phyloP scores from a whole-genome alignment of 2,329 filamentous ascomycete genomes.

The Bipolaris oryzae region DNA sequence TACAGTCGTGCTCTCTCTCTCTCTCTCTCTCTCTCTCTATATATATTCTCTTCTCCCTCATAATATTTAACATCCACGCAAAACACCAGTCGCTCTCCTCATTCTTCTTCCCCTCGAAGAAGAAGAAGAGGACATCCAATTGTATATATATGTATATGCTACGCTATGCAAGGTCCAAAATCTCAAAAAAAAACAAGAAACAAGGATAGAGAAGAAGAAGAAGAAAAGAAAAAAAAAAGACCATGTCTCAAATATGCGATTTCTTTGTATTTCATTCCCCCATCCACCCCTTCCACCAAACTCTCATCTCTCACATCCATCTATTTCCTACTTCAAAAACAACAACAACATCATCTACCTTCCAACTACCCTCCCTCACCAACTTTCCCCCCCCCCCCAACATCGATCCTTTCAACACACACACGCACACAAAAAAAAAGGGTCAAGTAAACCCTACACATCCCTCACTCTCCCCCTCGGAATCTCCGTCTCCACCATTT shows the following conservation, averaged over 20 bases:
- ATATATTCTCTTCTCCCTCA: too few relatives aligned
- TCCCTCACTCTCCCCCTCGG: slow-evolving; percentile 32
- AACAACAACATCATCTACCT: not conserved
- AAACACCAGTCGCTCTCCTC: not conserved
- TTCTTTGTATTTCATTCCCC: not conserved
- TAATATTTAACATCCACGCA: not conserved
- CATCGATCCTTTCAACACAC: not conserved
- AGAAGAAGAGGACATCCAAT: not conserved
- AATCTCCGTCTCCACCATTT: slow-evolving; percentile 80
- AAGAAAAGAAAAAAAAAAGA: not conserved
- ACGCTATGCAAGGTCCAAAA: slow-evolving; percentile 5
- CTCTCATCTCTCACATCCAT: too few relatives aligned
- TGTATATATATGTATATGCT: slow-evolving; percentile 6
- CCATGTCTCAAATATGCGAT: not conserved
- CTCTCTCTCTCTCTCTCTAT: too few relatives aligned
- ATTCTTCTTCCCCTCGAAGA: not conserved
- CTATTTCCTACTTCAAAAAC: too few relatives aligned
- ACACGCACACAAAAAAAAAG: not conserved
- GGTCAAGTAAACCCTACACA: slow-evolving; percentile 12
- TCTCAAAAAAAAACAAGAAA: not conserved
- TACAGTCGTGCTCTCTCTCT: not conserved
- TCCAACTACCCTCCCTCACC: too few relatives aligned
- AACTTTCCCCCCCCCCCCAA: not conserved
- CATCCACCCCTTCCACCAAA: too few relatives aligned
- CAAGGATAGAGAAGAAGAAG: not conserved